These are phyloP conservation scores for Xylaria acuta DNA, from an alignment of 495 filamentous ascomycete species.

Conservation along the genomic window DNA sequence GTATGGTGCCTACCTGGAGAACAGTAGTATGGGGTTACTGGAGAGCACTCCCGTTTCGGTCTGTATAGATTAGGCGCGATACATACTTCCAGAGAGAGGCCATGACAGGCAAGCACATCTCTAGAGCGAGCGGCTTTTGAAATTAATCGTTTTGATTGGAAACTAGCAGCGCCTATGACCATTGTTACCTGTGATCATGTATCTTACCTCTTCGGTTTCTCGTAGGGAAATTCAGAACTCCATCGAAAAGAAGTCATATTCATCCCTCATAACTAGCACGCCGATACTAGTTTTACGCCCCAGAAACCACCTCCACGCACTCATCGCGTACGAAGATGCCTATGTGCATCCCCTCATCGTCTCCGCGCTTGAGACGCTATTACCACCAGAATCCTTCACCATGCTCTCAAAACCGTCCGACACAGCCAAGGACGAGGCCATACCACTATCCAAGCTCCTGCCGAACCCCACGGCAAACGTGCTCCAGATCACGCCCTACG, in stretches of 20 bases:
- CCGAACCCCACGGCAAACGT: slow-evolving; percentile 53
- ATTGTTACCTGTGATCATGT: slow-evolving; percentile 23
- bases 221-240: slow-evolving; percentile 32
- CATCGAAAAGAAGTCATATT: slow-evolving; percentile 23
- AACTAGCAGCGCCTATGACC: slow-evolving; percentile 18
- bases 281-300: slow-evolving; percentile 38
- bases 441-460: slow-evolving; percentile 41
- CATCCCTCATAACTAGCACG: slow-evolving; percentile 19
- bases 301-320: slow-evolving; percentile 65
- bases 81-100: background rate
- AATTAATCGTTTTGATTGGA: slow-evolving; percentile 13
- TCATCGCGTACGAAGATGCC: slow-evolving; percentile 81
- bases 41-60: background rate
- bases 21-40: background rate
- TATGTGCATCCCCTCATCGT: slow-evolving; percentile 88
- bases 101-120: background rate
- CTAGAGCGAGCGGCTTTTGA: slow-evolving; percentile 3
- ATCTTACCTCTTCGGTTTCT: slow-evolving; percentile 34
- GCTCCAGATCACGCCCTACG: slow-evolving; percentile 87
- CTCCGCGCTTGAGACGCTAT: slow-evolving; percentile 66
- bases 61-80: slow-evolving; percentile 13
- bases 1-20: slow-evolving; percentile 30
- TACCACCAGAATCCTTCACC: slow-evolving; percentile 55
- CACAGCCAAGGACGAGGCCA: slow-evolving; percentile 29
- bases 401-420: slow-evolving; percentile 36